Evolutionary conservation across 1,284 basidiomycete genomes (phyloP).

Genomic region (Puccinia coronata): DNA sequence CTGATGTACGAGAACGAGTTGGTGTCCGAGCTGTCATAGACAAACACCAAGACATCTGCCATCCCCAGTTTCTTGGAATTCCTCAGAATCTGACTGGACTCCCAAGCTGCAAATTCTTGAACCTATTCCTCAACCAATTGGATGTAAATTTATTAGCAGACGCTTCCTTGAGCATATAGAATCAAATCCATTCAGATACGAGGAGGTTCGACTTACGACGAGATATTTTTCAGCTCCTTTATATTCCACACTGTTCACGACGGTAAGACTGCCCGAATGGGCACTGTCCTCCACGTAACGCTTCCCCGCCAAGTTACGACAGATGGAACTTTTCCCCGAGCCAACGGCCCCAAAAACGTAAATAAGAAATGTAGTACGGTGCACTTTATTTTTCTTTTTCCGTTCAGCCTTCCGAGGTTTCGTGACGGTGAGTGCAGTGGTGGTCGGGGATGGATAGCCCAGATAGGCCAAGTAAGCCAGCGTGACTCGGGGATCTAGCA

Average conservation of each 20-base stretch:
- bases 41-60: conserved; percentile 91
- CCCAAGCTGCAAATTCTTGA: conserved; percentile 94
- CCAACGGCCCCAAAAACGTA: conserved; percentile 95
- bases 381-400: conserved; percentile 75
- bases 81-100: conserved; percentile 85
- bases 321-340: conserved; percentile 85
- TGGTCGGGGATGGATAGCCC: conserved; percentile 68
- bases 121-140: conserved; percentile 63
- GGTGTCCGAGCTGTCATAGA: conserved; percentile 96
- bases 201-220: conserved; percentile 68
- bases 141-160: background rate
- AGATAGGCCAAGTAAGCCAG: conserved; percentile 94
- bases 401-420: conserved; percentile 75
- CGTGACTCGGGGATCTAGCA: conserved; percentile 86
- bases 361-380: conserved; percentile 83
- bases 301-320: conserved; percentile 76
- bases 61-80: conserved; percentile 86
- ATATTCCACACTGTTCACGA: conserved; percentile 93
- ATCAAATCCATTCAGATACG: background rate
- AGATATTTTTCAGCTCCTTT: conserved; percentile 93
- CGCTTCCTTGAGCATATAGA: background rate
- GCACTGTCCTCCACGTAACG: conserved; percentile 33
- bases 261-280: conserved; percentile 62
- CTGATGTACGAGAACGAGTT: conserved; percentile 99
- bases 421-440: conserved; percentile 61